Base-by-base conservation (phyloP, 202 grass and related monocot genomes). In the Cymbopogon flexuosus region DNA sequence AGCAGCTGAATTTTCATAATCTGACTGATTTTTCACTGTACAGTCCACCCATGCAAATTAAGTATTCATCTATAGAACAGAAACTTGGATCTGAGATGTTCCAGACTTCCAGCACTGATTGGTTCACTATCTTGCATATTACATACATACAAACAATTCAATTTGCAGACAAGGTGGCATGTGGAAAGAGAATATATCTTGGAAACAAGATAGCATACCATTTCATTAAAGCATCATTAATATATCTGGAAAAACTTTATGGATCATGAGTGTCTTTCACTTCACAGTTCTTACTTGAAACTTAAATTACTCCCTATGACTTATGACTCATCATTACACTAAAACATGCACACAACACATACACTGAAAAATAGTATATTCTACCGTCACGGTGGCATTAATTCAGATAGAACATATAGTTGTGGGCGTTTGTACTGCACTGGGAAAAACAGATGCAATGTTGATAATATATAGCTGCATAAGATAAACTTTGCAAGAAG, bases 381-480 rank as follows among this genome's bases (percentile, higher is more conserved):
- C 70, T 65, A 43, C 1, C 8, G 6, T 18, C 39, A 24, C 11
- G 77, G 30, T 7, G 75, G 15, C 18, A 15, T 3, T 41, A 36
- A 3, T 21, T 68, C 3, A 37, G 19, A 62, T 3, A 71, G 30
- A 63, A 84, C 3, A 14, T 58, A 35, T 19, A 18, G 18, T 10
- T 37, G 8, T 64, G 66, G 70, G n/a, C 59, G 22, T 49, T 58
- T 21, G 30, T 31, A 46, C 70, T 12, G 23, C 43, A 72, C 40
- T 51, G 56, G 12, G 22, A n/a, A 27, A 59, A 13, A 29, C 10
- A 13, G 58, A 61, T 29, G 5, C 58, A 59, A 3, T 36, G 24
- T 61, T 54, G 41, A 41, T 12, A 46, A 79, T 64, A 72, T 34
- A 64, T 27, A 62, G 34, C 46, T 78, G 42, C 58, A 68, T 52